Percentiles rank a stretch among this genome's conserved stretches.
Evolutionary conservation across 2,329 filamentous ascomycete genomes (phyloP).

Genomic region (Colletotrichum scovillei): DNA sequence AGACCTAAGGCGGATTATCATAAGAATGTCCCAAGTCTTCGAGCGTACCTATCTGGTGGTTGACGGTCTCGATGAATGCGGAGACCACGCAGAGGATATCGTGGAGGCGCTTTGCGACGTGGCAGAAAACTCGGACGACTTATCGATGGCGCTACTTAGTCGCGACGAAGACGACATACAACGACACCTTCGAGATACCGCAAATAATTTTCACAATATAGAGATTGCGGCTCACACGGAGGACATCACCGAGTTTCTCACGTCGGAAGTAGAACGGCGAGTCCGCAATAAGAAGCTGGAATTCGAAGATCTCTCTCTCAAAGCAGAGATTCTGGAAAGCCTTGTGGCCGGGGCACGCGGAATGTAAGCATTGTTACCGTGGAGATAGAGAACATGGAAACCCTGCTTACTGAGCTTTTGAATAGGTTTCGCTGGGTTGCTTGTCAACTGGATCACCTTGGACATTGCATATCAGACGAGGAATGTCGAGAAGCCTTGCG

Average conservation of each 20-base stretch:
- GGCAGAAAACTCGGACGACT: neutral
- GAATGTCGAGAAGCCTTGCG: neutral
- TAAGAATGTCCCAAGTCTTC: neutral
- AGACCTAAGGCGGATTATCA: neutral
- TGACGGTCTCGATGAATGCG: constrained; percentile 12
- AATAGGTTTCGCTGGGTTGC: constrained; percentile 26
- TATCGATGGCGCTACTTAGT: constrained; percentile 14
- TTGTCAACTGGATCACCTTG: constrained; percentile 18
- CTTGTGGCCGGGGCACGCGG: neutral
- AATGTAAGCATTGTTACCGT: too few relatives aligned
- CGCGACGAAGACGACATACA: constrained; percentile 10
- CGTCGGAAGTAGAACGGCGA: neutral
- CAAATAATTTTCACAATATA: neutral
- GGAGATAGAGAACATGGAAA: too few relatives aligned
- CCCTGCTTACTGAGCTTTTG: too few relatives aligned
- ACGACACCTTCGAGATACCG: neutral
- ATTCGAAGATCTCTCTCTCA: accelerated
- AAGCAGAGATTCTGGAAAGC: neutral
- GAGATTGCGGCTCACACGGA: neutral
- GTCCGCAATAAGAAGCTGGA: neutral
- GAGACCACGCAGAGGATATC: neutral
- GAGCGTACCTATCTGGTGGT: neutral
- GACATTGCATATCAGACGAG: neutral
- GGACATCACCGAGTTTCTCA: constrained; percentile 4
- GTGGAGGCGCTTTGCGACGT: neutral